Conservation (phyloP, 495 filamentous ascomycete genomes). For the Lichenothelia convexa region DNA sequence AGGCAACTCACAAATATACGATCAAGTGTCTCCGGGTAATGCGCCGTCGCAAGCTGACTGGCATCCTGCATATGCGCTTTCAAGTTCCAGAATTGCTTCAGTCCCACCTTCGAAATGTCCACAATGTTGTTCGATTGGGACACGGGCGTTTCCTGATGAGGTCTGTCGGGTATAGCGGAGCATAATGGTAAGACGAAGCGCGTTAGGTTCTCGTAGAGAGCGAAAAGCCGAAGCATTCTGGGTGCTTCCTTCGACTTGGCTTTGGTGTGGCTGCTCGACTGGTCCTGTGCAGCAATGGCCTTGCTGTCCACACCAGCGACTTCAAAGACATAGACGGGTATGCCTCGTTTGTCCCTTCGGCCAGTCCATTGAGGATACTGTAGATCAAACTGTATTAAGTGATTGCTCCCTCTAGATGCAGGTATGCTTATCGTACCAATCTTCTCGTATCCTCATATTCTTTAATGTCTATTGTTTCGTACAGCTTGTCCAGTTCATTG, state of each 20-base stretch:
- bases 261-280: slow-evolving; percentile 31
- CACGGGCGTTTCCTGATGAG: slow-evolving; percentile 55
- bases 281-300: slow-evolving; percentile 58
- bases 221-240: slow-evolving; percentile 63
- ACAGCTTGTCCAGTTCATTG: slow-evolving; percentile 33
- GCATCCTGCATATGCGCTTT: slow-evolving; percentile 85
- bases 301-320: slow-evolving; percentile 67
- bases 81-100: slow-evolving; percentile 89
- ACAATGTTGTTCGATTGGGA: slow-evolving; percentile 82
- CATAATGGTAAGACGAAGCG: slow-evolving; percentile 72
- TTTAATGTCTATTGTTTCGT: slow-evolving; percentile 39
- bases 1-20: slow-evolving; percentile 50
- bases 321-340: slow-evolving; percentile 77
- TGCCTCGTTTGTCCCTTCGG: slow-evolving; percentile 67
- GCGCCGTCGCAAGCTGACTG: slow-evolving; percentile 65
- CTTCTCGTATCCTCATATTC: slow-evolving; percentile 62
- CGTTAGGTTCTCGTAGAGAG: slow-evolving; percentile 78
- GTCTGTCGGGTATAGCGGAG: slow-evolving; percentile 46
- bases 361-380: slow-evolving; percentile 92
- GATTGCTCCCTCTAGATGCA: background rate
- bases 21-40: slow-evolving; percentile 83
- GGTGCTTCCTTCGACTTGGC: slow-evolving; percentile 26
- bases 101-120: slow-evolving; percentile 62
- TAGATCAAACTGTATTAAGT: slow-evolving; percentile 2
- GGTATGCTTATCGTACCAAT: slow-evolving; percentile 35